Evolutionary conservation across 108 stramenopile species (phyloP).

Genomic region (Pseudonitzschia pungens): DNA sequence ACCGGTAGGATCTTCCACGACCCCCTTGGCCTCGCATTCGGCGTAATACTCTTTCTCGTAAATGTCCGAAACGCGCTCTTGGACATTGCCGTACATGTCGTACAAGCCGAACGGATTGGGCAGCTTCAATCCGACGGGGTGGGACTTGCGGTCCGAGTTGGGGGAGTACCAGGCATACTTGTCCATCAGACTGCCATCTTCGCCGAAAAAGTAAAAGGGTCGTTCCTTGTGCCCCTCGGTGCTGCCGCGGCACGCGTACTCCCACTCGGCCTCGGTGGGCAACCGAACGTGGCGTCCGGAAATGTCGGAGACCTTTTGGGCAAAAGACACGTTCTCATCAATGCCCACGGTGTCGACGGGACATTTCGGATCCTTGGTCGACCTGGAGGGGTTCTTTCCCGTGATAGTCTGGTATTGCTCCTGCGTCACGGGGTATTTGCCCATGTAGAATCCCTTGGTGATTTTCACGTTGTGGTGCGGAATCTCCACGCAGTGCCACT

Average conservation of each 20-base stretch:
- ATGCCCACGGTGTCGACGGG: conserved; percentile 13
- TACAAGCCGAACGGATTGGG: conserved; percentile 24
- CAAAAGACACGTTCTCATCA: not conserved
- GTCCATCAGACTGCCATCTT: not conserved
- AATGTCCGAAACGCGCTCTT: conserved; percentile 10
- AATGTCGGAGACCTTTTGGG: not conserved
- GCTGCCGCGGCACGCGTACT: conserved; percentile 13
- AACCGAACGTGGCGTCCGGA: conserved; percentile 5
- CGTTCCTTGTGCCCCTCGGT: not conserved
- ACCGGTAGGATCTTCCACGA: not conserved
- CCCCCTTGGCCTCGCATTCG: not conserved
- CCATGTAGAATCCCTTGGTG: conserved; percentile 17
- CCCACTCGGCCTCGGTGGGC: conserved; percentile 26
- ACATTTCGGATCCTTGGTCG: conserved; percentile 12
- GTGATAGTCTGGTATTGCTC: not conserved
- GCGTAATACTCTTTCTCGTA: conserved; percentile 9
- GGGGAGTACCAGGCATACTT: conserved; percentile 10
- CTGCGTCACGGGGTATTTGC: conserved; percentile 22
- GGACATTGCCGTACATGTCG: conserved; percentile 18
- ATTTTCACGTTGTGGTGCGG: conserved; percentile 11
- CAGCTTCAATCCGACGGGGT: conserved; percentile 18
- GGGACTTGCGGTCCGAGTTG: conserved; percentile 10
- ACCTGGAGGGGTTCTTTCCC: conserved; percentile 10
- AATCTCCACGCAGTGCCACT: conserved; percentile 2
- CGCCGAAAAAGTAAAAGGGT: conserved; percentile 3